Evolutionary conservation across 495 filamentous ascomycete species (phyloP).

Genomic region (Penicillium simplicissimum): DNA sequence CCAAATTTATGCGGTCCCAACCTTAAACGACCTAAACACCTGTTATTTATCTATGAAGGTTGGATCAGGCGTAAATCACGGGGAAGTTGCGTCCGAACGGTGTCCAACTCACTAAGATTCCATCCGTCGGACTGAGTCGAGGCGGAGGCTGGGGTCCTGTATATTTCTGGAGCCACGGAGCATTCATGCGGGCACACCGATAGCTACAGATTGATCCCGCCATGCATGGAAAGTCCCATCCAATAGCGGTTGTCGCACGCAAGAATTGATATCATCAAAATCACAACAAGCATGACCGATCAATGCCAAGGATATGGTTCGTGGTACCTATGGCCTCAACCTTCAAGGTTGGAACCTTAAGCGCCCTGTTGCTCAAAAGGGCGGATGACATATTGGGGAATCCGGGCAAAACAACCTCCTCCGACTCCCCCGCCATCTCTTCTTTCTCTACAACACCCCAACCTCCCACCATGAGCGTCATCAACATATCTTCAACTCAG

Average conservation of each 20-base stretch:
- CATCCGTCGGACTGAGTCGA: no score
- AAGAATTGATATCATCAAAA: background rate
- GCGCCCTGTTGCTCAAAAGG: background rate
- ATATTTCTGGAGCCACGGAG: no score
- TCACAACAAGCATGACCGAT: background rate
- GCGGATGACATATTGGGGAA: slow-evolving; percentile 40
- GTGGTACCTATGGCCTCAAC: background rate
- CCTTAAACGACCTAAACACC: no score
- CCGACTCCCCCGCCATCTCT: slow-evolving; percentile 18
- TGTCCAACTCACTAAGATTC: no score
- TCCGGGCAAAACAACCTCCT: slow-evolving; percentile 26
- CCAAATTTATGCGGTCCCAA: no score
- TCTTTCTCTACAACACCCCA: slow-evolving; percentile 13
- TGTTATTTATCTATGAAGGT: no score
- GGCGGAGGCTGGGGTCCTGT: background rate
- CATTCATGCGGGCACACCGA: background rate
- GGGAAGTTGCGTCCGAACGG: no score
- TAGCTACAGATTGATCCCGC: background rate
- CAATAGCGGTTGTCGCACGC: background rate
- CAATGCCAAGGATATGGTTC: background rate
- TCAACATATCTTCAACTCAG: slow-evolving; percentile 67
- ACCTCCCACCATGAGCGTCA: slow-evolving; percentile 46
- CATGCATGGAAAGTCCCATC: no score
- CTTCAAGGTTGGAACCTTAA: background rate
- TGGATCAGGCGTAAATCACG: no score